A percentile compares a stretch with the other conserved stretches of the same genome.
These are phyloP conservation scores for Neocatenulostroma microsporum DNA, from an alignment of 2,329 filamentous ascomycete genomes.

Conservation along the genomic window DNA sequence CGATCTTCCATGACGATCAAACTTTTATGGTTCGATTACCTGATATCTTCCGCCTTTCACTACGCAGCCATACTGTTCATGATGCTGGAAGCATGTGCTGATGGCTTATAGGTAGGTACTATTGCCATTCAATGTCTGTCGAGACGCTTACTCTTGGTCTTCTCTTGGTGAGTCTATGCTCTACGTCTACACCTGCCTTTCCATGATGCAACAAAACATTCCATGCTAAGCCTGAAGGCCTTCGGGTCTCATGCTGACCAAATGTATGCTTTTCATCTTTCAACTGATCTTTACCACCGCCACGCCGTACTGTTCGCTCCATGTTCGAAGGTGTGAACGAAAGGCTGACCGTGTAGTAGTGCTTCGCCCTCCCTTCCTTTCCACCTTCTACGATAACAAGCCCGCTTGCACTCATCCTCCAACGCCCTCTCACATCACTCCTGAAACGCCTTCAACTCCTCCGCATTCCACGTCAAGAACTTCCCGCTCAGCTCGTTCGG, in stretches of 20 bases:
- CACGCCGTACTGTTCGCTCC: not conserved
- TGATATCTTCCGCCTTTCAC: constrained; percentile 25
- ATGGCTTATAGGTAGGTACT: constrained; percentile 1
- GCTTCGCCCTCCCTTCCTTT: too few relatives aligned
- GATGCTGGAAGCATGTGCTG: not conserved
- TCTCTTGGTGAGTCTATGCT: constrained; percentile 20
- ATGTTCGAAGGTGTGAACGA: too few relatives aligned
- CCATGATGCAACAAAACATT: constrained; percentile 63
- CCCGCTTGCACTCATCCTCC: too few relatives aligned
- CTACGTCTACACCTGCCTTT: constrained; percentile 18
- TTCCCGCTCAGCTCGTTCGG: constrained; percentile 64
- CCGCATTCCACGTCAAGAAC: constrained; percentile 55
- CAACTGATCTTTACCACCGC: constrained; percentile 51
- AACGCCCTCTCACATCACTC: constrained; percentile 13
- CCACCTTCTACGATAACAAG: too few relatives aligned
- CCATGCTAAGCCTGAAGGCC: constrained; percentile 72
- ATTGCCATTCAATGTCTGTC: not conserved
- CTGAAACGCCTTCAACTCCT: constrained; percentile 27
- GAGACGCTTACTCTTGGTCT: too few relatives aligned
- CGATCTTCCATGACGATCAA: constrained; percentile 38
- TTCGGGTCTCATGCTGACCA: constrained; percentile 52
- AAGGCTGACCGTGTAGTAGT: too few relatives aligned
- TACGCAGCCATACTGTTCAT: not conserved
- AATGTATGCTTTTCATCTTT: constrained; percentile 78
- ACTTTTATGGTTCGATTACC: constrained; percentile 43